Conservation (phyloP, 306 rosid species). For the Pterocarpus santalinus region DNA sequence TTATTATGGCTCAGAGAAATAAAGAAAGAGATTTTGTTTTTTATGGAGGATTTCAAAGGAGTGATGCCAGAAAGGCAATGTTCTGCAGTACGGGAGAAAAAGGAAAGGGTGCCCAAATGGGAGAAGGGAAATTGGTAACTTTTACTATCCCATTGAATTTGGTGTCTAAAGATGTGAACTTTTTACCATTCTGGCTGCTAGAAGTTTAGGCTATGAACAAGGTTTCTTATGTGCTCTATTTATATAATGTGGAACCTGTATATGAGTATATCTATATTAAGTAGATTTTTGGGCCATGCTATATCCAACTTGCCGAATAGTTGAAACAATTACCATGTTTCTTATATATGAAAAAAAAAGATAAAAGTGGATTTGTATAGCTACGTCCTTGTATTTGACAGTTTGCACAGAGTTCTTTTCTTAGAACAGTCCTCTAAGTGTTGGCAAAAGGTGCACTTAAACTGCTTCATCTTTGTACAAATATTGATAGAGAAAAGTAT, state of each 20-base stretch:
- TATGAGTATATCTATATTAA: not conserved
- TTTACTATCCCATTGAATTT: constrained; percentile 19
- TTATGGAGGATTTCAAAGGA: not conserved
- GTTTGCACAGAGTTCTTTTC: constrained; percentile 27
- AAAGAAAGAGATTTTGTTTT: constrained; percentile 17
- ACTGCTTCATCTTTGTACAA: constrained; percentile 5
- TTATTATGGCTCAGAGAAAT: constrained; percentile 8
- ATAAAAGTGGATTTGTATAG: constrained; percentile 6
- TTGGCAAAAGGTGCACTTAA: constrained; percentile 27
- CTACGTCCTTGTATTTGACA: constrained; percentile 35
- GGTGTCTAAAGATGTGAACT: not conserved
- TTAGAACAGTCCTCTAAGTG: constrained; percentile 17
- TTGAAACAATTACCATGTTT: constrained; percentile 19
- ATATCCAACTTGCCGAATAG: constrained; percentile 15
- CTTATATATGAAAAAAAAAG: not conserved
- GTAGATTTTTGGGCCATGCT: not conserved
- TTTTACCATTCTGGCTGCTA: constrained; percentile 27
- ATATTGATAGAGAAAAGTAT: constrained; percentile 34
- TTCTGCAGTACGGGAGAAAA: not conserved
- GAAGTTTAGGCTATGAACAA: constrained; percentile 1
- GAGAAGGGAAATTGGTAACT: not conserved
- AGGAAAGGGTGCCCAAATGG: constrained; percentile 21
- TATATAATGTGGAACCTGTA: constrained; percentile 17
- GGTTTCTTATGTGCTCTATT: constrained; percentile 2
- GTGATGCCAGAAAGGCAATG: constrained; percentile 30